A percentile compares a stretch with the other conserved stretches of the same genome.
Evolutionary conservation across 163 green algal genomes (phyloP).

Genomic region (Smithsoniella earleae): DNA sequence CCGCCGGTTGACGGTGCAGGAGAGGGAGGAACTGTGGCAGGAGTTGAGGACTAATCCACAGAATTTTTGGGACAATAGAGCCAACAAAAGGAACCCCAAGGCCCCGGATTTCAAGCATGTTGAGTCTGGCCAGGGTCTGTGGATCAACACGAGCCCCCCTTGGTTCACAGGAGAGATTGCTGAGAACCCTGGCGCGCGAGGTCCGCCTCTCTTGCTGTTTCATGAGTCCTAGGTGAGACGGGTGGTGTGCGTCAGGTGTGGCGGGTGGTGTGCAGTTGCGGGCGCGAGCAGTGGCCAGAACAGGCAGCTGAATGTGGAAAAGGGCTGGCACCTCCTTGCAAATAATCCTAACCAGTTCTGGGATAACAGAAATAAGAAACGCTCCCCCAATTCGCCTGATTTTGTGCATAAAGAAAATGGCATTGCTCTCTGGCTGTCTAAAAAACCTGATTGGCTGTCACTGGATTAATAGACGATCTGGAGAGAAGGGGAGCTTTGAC

Average conservation of each 20-base stretch:
- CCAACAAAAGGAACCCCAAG: conserved; percentile 43
- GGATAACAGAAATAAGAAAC: conserved; percentile 48
- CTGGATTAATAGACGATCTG: too few species aligned
- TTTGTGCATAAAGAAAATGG: conserved; percentile 43
- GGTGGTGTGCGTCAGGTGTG: too few species aligned
- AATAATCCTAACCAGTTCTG: conserved; percentile 32
- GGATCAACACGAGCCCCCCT: conserved; percentile 29
- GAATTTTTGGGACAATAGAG: conserved; percentile 45
- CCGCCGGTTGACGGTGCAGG: neutral
- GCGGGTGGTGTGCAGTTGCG: too few species aligned
- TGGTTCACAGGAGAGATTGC: too few species aligned
- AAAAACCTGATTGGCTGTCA: neutral
- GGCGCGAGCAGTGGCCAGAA: too few species aligned
- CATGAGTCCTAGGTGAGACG: too few species aligned
- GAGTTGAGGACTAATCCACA: conserved; percentile 28
- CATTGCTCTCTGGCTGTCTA: conserved; percentile 37
- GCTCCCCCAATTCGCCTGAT: conserved; percentile 43
- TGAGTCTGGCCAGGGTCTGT: conserved; percentile 34
- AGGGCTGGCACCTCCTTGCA: conserved; percentile 32
- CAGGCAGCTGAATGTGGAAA: too few species aligned
- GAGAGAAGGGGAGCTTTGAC: too few species aligned
- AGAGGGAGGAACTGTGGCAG: conserved; percentile 30
- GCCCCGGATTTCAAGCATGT: conserved; percentile 51
- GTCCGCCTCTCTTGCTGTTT: too few species aligned
- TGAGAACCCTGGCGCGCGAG: too few species aligned